Evolutionary conservation across 2,329 filamentous ascomycete genomes (phyloP), one percentile per base, ranked within the genome.

Genomic region (Penicillium occitanis): DNA sequence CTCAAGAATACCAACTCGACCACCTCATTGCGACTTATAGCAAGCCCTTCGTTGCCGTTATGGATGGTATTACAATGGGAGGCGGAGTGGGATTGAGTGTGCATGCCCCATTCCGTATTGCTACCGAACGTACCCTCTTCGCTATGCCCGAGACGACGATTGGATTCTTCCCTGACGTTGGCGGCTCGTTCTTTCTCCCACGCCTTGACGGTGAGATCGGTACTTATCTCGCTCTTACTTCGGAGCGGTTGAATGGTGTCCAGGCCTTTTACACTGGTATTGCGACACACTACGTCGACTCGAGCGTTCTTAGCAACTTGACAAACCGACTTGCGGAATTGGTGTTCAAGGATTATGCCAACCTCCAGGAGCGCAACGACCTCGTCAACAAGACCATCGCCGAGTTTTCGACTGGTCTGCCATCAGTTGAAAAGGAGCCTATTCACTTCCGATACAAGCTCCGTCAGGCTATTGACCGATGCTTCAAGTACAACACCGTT

Each of bases 61-160:
- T 99, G 90, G 95, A 99, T 75, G 95, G 95, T 67, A 91, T 97
- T 78, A 99, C 96, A 62, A 99, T 99, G 95, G 95, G 95, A 65
- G 95, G 95, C 65, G 95, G 95, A 70, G 95, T 98, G 63, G 95
- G 95, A 6, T 86, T 99, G 65, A 96, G 91, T 78, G 87, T 97
- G 62, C 96, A 99, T 79, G 94, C 95, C 2, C 96, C 95, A 2
- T 94, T 99, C 85, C 87, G 95, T 68, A 96, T 99, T 75, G 95
- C 95, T 44, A 99, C 95, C 2, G 95, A 99, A 81, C 90, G 90
- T 75, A 99, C 95, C 5, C 81, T 96, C 58, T 98, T 99, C 74
- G 93, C 96, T 71, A 99, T 99, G 95, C 95, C 95, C 35, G 95
- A 99, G 82, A 99, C 95, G 3, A 96, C 88, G 8, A 99, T 99